Base-by-base conservation (phyloP, 2,329 filamentous ascomycete genomes). In the Coleophoma crateriformis region DNA sequence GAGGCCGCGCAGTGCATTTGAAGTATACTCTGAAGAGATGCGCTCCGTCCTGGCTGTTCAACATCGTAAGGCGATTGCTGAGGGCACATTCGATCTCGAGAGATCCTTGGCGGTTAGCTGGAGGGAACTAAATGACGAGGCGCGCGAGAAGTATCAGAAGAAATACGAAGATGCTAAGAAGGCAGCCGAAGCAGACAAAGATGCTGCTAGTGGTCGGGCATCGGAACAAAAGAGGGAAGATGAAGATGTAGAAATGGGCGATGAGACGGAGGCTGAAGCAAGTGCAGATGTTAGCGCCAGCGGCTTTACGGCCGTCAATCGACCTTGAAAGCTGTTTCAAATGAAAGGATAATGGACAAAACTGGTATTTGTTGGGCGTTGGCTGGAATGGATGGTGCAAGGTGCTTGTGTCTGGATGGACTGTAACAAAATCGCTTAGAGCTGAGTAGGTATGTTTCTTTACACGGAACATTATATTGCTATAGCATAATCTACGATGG, bases 231-330 rank as follows among this genome's bases (percentile, higher is more conserved):
- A 41, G 15, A 58, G 53, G 14, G 54, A 50, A n/a, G 61, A 64
- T 43, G 59, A 61, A 22, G 64, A 65, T 52, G 56, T 61, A 8
- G 62, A 64, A 37, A 64, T 64, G 46, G 66, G 62, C 48, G 68
- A 68, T 33, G 67, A 65, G 40, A 63, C 63, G 17, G 64, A 67
- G 47, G 54, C 54, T 27, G 47, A 50, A 27, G 46, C 39, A 50
- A 48, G 13, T 52, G 50, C n/a, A 47, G 54, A 39, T 45, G 39
- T 19, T 46, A 41, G 42, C n/a, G 54, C 50, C 11, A 52, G 55
- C 42, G 62, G 62, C 11, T 64, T 65, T 46, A 64, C 62, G 14
- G 57, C 62, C 27, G 60, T 65, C 40, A 65, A 65, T 45, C 52
- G 55, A 35, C 20, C 17, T 27, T 44, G 27, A 27, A 27, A 14